Evolutionary conservation across 2,329 filamentous ascomycete genomes (phyloP).

Genomic region (Pseudogymnoascus sp.): DNA sequence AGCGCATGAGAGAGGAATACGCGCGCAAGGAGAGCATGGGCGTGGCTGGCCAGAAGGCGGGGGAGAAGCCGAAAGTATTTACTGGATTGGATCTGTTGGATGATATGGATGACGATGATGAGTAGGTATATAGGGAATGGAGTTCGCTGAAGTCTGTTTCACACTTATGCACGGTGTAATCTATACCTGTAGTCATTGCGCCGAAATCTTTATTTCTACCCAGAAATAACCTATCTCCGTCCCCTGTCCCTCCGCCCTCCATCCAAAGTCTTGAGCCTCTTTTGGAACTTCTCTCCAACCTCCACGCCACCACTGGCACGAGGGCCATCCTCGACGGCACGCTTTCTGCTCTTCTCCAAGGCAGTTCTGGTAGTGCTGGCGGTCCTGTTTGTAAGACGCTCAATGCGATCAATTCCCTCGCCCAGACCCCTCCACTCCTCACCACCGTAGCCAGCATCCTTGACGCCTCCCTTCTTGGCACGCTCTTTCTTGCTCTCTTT

Average conservation of each 20-base stretch:
- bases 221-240: slow-evolving; percentile 5
- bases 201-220: not conserved
- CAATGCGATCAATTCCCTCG: slow-evolving; percentile 79
- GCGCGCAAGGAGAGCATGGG: slow-evolving; percentile 19
- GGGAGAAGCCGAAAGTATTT: slow-evolving; percentile 33
- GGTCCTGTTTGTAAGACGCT: slow-evolving; percentile 68
- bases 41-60: slow-evolving; percentile 22
- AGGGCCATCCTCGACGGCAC: slow-evolving; percentile 64
- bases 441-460: slow-evolving; percentile 64
- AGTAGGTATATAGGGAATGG: slow-evolving; percentile 11
- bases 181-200: not conserved
- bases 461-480: slow-evolving; percentile 48
- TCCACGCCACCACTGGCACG: slow-evolving; percentile 54
- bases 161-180: no score
- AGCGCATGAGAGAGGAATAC: slow-evolving; percentile 20
- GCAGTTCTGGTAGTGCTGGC: slow-evolving; percentile 41
- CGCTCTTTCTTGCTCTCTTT: slow-evolving; percentile 82
- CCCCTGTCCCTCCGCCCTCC: slow-evolving; percentile 33
- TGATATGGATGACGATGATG: slow-evolving; percentile 34
- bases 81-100: slow-evolving; percentile 32
- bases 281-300: slow-evolving; percentile 68
- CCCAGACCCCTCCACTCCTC: slow-evolving; percentile 88
- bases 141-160: no score
- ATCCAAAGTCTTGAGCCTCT: slow-evolving; percentile 51
- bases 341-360: slow-evolving; percentile 82